Evolutionary conservation across 345 rosid species (phyloP).

Genomic region (Salix caprea): DNA sequence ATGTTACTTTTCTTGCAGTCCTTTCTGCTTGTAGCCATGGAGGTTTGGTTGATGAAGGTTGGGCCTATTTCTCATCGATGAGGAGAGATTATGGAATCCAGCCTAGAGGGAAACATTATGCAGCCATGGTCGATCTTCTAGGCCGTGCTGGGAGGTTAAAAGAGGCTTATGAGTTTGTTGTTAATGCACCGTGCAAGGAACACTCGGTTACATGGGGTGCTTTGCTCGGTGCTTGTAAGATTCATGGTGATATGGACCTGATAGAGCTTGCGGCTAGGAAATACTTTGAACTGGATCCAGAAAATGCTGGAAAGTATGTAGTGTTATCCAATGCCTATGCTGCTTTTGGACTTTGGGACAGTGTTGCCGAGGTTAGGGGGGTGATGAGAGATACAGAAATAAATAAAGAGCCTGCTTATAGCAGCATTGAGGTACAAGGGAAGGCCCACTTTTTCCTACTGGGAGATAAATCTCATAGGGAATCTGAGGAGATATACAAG

Average conservation of each 20-base stretch:
- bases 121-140: constrained; percentile 61
- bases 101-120: constrained; percentile 60
- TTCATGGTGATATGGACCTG: constrained; percentile 51
- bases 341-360: constrained; percentile 53
- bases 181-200: constrained; percentile 50
- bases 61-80: constrained; percentile 50
- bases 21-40: constrained; percentile 75
- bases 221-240: constrained; percentile 64
- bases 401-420: constrained; percentile 58
- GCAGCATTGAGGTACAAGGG: constrained; percentile 61
- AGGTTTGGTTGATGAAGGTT: constrained; percentile 59
- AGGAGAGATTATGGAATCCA: constrained; percentile 49
- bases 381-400: constrained; percentile 47
- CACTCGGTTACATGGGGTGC: constrained; percentile 69
- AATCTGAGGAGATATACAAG: constrained; percentile 41
- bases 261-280: constrained; percentile 47
- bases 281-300: constrained; percentile 54
- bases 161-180: constrained; percentile 57
- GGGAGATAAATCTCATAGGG: constrained; percentile 47
- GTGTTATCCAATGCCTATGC: constrained; percentile 65
- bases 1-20: constrained; percentile 60
- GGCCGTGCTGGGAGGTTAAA: constrained; percentile 65
- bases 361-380: constrained; percentile 53
- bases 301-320: constrained; percentile 61
- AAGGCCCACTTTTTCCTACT: constrained; percentile 46